Evolutionary conservation across 2,329 filamentous ascomycete genomes (phyloP).

Genomic region (Bertia moriformis): DNA sequence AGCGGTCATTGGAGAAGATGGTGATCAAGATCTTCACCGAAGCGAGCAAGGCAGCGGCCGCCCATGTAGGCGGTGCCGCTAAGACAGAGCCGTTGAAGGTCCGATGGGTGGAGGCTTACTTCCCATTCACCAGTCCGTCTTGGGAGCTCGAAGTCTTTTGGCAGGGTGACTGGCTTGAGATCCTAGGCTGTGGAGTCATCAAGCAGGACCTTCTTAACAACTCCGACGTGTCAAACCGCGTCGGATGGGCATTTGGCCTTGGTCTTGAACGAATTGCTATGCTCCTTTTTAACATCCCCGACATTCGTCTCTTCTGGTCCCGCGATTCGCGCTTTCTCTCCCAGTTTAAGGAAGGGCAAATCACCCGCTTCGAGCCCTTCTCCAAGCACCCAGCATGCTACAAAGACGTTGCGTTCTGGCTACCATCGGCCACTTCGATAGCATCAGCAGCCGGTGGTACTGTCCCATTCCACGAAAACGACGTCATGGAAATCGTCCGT

Average conservation of each 20-base stretch:
- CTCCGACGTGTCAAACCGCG: slow-evolving; percentile 57
- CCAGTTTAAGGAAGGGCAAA: slow-evolving; percentile 51
- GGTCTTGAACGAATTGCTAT: slow-evolving; percentile 92
- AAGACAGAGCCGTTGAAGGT: slow-evolving; percentile 63
- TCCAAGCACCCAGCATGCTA: slow-evolving; percentile 81
- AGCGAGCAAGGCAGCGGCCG: slow-evolving; percentile 48
- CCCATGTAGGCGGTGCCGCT: slow-evolving; percentile 30
- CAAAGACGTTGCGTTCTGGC: slow-evolving; percentile 92
- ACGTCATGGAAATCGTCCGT: slow-evolving; percentile 90
- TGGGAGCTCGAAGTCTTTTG: slow-evolving; percentile 96
- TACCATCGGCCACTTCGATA: slow-evolving; percentile 20
- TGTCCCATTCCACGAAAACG: slow-evolving; percentile 69
- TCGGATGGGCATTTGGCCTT: slow-evolving; percentile 92
- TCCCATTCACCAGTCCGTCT: slow-evolving; percentile 88
- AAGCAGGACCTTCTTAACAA: slow-evolving; percentile 69
- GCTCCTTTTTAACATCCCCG: slow-evolving; percentile 89
- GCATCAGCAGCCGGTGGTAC: background rate
- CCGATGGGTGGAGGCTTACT: slow-evolving; percentile 93
- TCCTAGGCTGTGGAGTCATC: slow-evolving; percentile 83
- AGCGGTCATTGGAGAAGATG: slow-evolving; percentile 76
- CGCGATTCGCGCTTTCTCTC: slow-evolving; percentile 68
- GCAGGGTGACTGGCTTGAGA: slow-evolving; percentile 87
- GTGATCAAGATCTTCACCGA: slow-evolving; percentile 77
- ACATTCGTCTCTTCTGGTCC: slow-evolving; percentile 95
- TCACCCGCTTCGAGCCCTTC: slow-evolving; percentile 66